Evolutionary conservation across 257 asterid genomes (phyloP), one percentile per base, ranked within the genome.

Genomic region (Paraleonurus japonicus): DNA sequence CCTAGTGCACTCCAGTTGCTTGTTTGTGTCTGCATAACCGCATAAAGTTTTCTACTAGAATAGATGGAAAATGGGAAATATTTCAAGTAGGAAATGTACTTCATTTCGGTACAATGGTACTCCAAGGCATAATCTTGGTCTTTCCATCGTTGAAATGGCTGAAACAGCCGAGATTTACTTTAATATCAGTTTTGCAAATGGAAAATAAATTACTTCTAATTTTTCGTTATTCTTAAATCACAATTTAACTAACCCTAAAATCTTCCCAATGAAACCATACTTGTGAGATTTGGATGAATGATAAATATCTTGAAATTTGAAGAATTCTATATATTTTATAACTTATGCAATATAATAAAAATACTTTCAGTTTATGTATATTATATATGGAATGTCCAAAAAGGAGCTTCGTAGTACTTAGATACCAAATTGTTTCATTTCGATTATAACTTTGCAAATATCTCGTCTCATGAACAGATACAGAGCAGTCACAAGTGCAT

Each of bases 401-500:
- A 19, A 53, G 27, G 60, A 17, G 8, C 59, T n/a, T 3, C 19
- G 24, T 7, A 7, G 19, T 51, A 19, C 13, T 51, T 26, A 1
- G 24, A 19, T 51, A 16, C 58, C 58, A 51, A 51, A 51, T 15
- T 19, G n/a, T 20, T 19, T 19, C 7, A 53, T 53, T 20, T 28
- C 12, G 12, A 19, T 17, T 53, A 53, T 3, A 8, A 20, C 27
- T 9, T 20, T 19, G 60, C 27, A 9, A 53, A 53, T 53, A 53
- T 53, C 5, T 7, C 11, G 4, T n/a, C 2, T 58, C 17, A 23
- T 69, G 39, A 81, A 10, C 92, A 89, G 96, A 76, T 89, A 89
- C 76, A 79, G 96, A 82, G 96, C 96, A 37, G 96, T 89, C 65
- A 89, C 96, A 5, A 89, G 94, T 55, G 96, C 96, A 0, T 89